Evolutionary conservation across 441 rosid genomes (phyloP).

Genomic region (Codiaeum variegatum): DNA sequence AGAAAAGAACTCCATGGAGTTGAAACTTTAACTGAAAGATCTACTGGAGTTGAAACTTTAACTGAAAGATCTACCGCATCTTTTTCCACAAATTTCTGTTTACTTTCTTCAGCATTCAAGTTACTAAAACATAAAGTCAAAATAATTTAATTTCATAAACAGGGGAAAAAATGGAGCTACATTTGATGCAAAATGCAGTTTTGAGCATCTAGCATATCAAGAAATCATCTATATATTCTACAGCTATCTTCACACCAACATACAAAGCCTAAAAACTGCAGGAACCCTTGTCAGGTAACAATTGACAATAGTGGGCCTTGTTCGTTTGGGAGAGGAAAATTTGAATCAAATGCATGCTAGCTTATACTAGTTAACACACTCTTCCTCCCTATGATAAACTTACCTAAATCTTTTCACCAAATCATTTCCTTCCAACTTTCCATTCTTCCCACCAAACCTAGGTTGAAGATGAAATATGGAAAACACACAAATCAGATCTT

Average conservation of each 20-base stretch:
- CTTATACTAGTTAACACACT: no score
- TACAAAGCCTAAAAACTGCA: neutral
- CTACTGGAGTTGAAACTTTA: neutral
- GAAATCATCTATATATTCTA: neutral
- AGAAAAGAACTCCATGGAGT: neutral
- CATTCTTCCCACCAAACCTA: neutral
- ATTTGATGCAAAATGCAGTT: neutral
- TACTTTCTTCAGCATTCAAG: neutral
- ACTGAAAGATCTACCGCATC: neutral
- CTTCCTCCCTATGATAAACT: no score
- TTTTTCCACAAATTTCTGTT: neutral
- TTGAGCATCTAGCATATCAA: slow-evolving; percentile 1
- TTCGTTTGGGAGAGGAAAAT: no score
- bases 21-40: neutral
- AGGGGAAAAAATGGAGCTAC: neutral
- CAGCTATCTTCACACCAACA: neutral
- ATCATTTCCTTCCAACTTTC: no score
- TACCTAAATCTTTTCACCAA: no score
- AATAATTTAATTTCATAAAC: no score
- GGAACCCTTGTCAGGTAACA: neutral
- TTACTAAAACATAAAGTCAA: neutral
- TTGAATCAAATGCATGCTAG: no score
- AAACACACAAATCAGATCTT: neutral
- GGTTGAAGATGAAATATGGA: neutral
- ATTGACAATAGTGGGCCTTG: neutral